phyloP scores from a whole-genome alignment of 805 yeast genomes.

The Yamadazyma scolyti region DNA sequence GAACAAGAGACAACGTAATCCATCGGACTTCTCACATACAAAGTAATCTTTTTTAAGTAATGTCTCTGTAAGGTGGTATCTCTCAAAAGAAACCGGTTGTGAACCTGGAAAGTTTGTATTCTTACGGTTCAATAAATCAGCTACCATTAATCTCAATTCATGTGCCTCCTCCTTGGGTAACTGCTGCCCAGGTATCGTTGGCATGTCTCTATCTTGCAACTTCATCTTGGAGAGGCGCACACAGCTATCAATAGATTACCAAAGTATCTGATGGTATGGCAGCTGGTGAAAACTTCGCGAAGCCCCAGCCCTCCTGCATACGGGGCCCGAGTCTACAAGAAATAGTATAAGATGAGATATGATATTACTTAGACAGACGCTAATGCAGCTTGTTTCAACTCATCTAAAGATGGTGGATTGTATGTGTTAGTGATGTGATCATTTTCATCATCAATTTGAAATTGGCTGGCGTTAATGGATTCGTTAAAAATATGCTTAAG shows the following conservation, averaged over 20 bases:
- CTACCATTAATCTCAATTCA: slow-evolving; percentile 65
- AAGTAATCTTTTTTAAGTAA: slow-evolving; percentile 72
- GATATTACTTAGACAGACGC: too few relatives aligned
- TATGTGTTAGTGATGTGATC: slow-evolving; percentile 20
- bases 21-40: slow-evolving; percentile 96
- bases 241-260: too few relatives aligned
- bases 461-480: slow-evolving; percentile 29
- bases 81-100: slow-evolving; percentile 89
- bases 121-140: slow-evolving; percentile 53
- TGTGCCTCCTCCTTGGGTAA: slow-evolving; percentile 71
- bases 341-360: too few relatives aligned
- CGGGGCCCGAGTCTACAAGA: too few relatives aligned
- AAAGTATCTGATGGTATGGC: too few relatives aligned
- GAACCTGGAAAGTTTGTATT: slow-evolving; percentile 80
- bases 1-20: slow-evolving; percentile 77
- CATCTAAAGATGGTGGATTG: too few relatives aligned
- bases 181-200: slow-evolving; percentile 79
- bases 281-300: too few relatives aligned
- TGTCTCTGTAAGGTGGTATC: slow-evolving; percentile 63
- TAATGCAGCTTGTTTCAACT: too few relatives aligned
- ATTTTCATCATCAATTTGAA: slow-evolving; percentile 24
- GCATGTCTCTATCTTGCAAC: slow-evolving; percentile 54
- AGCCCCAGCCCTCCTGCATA: too few relatives aligned
- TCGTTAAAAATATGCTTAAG: slow-evolving; percentile 20
- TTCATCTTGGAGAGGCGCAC: slow-evolving; percentile 26